Evolutionary conservation across 306 rosid genomes (phyloP), one percentile per base, ranked within the genome.

Genomic region (Begonia loranthoides): DNA sequence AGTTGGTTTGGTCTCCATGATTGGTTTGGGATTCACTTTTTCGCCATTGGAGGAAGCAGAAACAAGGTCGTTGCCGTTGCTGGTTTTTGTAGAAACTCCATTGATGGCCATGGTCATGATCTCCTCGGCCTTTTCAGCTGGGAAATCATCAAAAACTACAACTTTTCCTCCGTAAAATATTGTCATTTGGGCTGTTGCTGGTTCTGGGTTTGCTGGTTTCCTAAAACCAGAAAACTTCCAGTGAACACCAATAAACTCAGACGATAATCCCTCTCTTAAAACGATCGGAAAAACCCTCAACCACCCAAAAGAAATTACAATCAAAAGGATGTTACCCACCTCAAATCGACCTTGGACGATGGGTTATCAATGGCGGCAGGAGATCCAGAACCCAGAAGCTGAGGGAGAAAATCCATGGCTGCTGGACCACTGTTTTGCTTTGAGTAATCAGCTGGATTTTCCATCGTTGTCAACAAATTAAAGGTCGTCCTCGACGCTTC

Each of bases 111-210:
- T 51, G 15, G 72, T 78, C 78, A 90, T 73, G 39, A 90, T 66
- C 66, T 80, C 92, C 4, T 77, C 76, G 2, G 95, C 97, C 53
- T 69, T 82, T 17, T 67, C 74, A 0, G 81, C 54, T 0, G 71
- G 49, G 12, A 90, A 66, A 33, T 70, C 79, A 46, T 80, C 80
- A 53, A 90, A 78, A 9, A 80, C 82, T 24, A 90, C 36, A 52
- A 90, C 65, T 59, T 78, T 73, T 10, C 95, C 97, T 14, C 69
- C 69, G 41, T 76, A 89, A 34, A 85, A 78, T 54, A 89, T 72
- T 2, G 90, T 84, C 87, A 89, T 52, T 41, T 70, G 94, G 2
- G 88, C 68, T 13, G 78, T 72, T 41, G 69, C 39, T 62, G 60
- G 75, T 24, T 21, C 38, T 40, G 71, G 59, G 13, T 22, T 15